phyloP scores from a whole-genome alignment of 169 alveolate species.

The Babesia bigemina region DNA sequence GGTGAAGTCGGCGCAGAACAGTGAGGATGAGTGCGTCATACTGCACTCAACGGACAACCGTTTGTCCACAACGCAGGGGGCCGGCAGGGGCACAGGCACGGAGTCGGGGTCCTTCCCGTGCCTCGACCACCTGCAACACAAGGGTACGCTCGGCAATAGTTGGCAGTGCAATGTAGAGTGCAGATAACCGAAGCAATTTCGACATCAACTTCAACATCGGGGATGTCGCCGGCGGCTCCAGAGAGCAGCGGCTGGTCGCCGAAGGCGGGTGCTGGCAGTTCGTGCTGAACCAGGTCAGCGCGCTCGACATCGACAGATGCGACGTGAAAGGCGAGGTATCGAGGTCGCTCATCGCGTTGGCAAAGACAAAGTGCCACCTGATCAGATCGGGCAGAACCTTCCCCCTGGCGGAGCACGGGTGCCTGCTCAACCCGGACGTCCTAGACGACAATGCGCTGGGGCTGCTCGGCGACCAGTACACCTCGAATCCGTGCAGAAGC shows the following conservation, averaged over 20 bases:
- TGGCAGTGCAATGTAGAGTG: too few species aligned
- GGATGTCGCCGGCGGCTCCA: conserved; percentile 3
- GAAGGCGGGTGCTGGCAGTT: conserved; percentile 79
- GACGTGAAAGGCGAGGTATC: conserved; percentile 76
- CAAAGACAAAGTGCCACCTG: conserved; percentile 79
- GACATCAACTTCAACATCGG: conserved; percentile 39
- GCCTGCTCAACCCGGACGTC: conserved; percentile 69
- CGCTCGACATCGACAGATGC: conserved; percentile 73
- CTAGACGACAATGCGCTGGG: conserved; percentile 53
- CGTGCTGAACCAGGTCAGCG: conserved; percentile 72
- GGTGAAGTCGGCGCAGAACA: conserved; percentile 16
- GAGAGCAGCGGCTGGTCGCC: conserved; percentile 26
- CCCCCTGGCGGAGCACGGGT: conserved; percentile 76
- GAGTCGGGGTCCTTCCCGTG: conserved; percentile 25
- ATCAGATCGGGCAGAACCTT: conserved; percentile 73
- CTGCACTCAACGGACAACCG: conserved; percentile 17
- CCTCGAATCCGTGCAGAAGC: conserved; percentile 66
- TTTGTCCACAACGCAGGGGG: not conserved
- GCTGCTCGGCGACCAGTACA: conserved; percentile 2
- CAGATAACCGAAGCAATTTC: not conserved
- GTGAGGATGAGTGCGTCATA: conserved; percentile 55
- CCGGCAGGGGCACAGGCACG: not conserved
- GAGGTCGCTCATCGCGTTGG: conserved; percentile 78
- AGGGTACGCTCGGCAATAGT: not conserved
- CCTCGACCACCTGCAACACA: conserved; percentile 2